These are phyloP conservation scores for Hura crepitans DNA, from an alignment of 441 rosid species.

Conservation along the genomic window DNA sequence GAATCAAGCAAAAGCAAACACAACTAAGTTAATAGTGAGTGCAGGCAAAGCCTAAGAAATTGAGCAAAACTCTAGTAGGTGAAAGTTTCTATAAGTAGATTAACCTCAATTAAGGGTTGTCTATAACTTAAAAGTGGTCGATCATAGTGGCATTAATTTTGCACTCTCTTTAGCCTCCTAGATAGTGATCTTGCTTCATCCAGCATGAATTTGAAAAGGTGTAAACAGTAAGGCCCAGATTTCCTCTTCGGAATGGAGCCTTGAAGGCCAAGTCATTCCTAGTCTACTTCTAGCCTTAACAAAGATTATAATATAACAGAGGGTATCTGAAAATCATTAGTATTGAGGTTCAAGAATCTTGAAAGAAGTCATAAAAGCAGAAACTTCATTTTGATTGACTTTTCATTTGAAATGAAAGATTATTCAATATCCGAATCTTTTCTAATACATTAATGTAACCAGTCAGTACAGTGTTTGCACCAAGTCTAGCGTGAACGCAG, in stretches of 20 bases:
- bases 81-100: not conserved
- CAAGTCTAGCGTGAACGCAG: not conserved
- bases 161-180: not conserved
- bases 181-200: not conserved
- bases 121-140: not conserved
- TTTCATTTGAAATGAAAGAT: not conserved
- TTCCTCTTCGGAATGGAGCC: not conserved
- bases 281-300: not conserved
- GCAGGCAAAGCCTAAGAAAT: not conserved
- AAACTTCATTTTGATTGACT: not conserved
- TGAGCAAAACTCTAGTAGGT: not conserved
- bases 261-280: not conserved
- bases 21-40: not conserved
- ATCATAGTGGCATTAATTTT: not conserved
- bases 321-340: not conserved
- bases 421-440: not conserved
- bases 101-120: not conserved
- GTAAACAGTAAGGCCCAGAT: not conserved
- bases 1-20: not conserved
- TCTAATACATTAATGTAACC: not conserved
- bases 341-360: not conserved
- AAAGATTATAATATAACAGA: not conserved
- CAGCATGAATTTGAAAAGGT: not conserved
- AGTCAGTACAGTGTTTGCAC: not conserved
- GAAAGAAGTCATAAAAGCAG: not conserved